A percentile compares a stretch with the other conserved stretches of the same genome.
Conservation (phyloP, 2,329 filamentous ascomycete species). For the Fusarium graminum region DNA sequence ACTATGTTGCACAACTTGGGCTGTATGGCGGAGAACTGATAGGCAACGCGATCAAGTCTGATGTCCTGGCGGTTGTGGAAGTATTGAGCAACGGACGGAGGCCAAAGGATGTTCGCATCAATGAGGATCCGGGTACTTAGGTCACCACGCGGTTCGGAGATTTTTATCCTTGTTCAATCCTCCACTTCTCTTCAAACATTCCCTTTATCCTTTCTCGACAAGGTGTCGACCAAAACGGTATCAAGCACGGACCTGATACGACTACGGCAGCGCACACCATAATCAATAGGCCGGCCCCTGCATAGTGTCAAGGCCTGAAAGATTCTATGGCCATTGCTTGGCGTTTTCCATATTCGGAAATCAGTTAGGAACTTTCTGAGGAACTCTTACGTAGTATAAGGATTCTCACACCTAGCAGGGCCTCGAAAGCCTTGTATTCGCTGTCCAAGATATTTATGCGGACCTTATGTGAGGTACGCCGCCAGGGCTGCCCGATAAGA, state of each 20-base stretch:
- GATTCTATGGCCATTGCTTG: conserved; percentile 33
- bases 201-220: conserved; percentile 9
- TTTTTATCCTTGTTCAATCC: conserved; percentile 24
- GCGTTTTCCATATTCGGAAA: conserved; percentile 34
- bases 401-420: conserved; percentile 24
- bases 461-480: conserved; percentile 22
- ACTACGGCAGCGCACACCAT: conserved; percentile 1
- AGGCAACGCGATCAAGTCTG: neutral
- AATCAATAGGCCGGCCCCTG: conserved; percentile 1
- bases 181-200: conserved; percentile 29
- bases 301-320: conserved; percentile 3
- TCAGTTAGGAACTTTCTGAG: conserved; percentile 4
- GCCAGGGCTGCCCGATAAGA: conserved; percentile 1
- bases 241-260: conserved; percentile 2
- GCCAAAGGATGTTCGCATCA: neutral
- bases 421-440: conserved; percentile 29
- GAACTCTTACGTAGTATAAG: neutral
- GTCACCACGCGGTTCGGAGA: conserved; percentile 21
- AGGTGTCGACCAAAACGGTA: conserved; percentile 3
- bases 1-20: conserved; percentile 5
- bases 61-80: neutral
- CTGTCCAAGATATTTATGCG: conserved; percentile 18
- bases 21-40: neutral
- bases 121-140: conserved; percentile 4
- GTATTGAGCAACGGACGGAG: neutral